Evolutionary conservation across 1,284 basidiomycete species (phyloP).

Genomic region (Cutaneotrichosporon dermatis): DNA sequence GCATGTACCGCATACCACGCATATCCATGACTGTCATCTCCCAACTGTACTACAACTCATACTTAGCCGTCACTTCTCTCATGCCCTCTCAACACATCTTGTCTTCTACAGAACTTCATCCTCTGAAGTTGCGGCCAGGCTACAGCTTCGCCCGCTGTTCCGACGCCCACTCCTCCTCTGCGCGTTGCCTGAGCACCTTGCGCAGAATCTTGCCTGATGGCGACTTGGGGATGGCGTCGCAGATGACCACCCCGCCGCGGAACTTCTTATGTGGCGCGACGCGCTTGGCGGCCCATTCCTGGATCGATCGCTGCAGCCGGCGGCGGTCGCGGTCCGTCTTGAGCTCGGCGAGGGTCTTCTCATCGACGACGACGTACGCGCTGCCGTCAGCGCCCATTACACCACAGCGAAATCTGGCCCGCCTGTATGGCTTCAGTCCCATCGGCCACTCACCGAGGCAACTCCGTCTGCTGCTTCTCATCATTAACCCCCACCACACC

Average conservation of each 20-base stretch:
- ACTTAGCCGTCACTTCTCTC: too few species aligned
- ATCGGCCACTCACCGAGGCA: conserved; percentile 30
- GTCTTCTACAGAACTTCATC: too few species aligned
- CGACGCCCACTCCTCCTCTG: conserved; percentile 6
- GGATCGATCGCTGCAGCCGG: conserved; percentile 53
- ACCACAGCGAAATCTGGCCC: background rate
- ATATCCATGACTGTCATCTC: too few species aligned
- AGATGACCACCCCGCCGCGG: conserved; percentile 50
- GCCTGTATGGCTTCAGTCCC: background rate
- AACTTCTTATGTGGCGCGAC: conserved; percentile 54
- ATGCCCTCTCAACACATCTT: too few species aligned
- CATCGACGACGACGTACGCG: conserved; percentile 26
- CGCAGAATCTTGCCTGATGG: conserved; percentile 42
- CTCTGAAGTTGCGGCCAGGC: too few species aligned
- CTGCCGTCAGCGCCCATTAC: background rate
- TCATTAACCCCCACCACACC: conserved; percentile 67
- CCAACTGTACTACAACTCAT: too few species aligned
- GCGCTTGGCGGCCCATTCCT: conserved; percentile 59
- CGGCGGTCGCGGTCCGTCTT: background rate
- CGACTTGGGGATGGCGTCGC: conserved; percentile 52
- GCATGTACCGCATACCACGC: too few species aligned
- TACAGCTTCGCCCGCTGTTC: background rate
- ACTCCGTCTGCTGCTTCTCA: conserved; percentile 57
- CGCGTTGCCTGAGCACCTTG: conserved; percentile 34
- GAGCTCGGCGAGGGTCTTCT: background rate